Evolutionary conservation across 148 eudicot genomes (phyloP).

Genomic region (Dianthus caryophyllus): DNA sequence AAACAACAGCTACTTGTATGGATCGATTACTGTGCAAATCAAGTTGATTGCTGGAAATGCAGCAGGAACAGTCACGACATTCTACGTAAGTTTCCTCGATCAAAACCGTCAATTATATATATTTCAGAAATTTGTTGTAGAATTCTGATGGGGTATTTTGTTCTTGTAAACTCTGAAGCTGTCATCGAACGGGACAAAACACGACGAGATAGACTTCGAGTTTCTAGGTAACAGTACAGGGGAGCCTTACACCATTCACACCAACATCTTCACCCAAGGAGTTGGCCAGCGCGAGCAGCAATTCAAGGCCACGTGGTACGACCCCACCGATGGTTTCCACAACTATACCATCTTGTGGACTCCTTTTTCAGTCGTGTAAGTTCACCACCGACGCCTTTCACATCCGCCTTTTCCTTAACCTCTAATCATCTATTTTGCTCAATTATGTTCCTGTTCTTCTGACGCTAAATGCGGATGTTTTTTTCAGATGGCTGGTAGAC

Average conservation of each 20-base stretch:
- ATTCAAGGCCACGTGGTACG: constrained; percentile 61
- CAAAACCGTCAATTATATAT: no score
- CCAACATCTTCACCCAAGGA: constrained; percentile 62
- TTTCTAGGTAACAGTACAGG: constrained; percentile 71
- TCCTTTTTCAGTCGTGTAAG: constrained; percentile 53
- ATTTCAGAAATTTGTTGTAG: no score
- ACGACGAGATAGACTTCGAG: constrained; percentile 87
- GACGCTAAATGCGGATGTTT: neutral
- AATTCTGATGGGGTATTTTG: neutral
- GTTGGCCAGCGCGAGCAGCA: constrained; percentile 60
- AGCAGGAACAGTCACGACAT: constrained; percentile 73
- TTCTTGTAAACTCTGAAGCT: constrained; percentile 35
- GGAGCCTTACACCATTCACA: constrained; percentile 61
- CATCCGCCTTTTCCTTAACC: no score
- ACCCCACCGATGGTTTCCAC: constrained; percentile 62
- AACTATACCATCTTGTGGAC: constrained; percentile 71
- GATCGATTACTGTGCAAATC: constrained; percentile 51
- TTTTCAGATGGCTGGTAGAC: constrained; percentile 48
- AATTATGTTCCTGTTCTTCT: neutral
- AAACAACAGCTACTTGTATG: constrained; percentile 48
- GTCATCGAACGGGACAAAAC: constrained; percentile 42
- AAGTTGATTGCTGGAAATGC: constrained; percentile 62
- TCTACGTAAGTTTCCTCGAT: constrained; percentile 58
- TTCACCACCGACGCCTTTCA: neutral
- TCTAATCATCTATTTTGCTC: neutral